Conservation (phyloP, 495 filamentous ascomycete species). For the Tuber microsphaerosporum region DNA sequence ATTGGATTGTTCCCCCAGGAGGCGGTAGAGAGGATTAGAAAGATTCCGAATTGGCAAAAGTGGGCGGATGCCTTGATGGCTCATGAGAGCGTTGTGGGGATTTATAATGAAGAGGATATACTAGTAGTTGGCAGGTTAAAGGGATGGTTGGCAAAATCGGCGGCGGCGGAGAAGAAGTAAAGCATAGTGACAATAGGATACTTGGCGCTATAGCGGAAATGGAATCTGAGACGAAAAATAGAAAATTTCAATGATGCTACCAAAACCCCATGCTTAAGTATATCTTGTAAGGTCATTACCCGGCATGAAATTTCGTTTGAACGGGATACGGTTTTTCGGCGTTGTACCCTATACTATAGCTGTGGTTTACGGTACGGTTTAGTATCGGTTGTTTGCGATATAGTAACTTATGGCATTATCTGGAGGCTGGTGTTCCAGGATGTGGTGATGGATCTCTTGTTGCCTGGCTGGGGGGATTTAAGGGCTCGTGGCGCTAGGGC, state of each 20-base stretch:
- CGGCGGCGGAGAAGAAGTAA: background rate
- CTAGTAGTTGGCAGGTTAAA: conserved; percentile 42
- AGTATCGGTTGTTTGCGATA: too few species aligned
- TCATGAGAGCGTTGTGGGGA: conserved; percentile 61
- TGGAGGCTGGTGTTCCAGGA: too few species aligned
- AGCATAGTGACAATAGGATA: background rate
- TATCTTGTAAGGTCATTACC: too few species aligned
- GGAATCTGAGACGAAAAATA: background rate
- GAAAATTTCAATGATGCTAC: background rate
- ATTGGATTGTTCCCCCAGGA: conserved; percentile 49
- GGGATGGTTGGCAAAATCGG: conserved; percentile 42
- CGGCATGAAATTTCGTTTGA: too few species aligned
- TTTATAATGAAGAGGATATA: conserved; percentile 53
- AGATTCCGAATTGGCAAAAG: conserved; percentile 54
- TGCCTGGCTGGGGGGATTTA: too few species aligned
- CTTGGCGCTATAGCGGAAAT: background rate
- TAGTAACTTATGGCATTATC: too few species aligned
- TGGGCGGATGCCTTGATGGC: conserved; percentile 59
- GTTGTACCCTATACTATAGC: too few species aligned
- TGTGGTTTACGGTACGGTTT: too few species aligned
- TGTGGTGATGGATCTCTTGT: too few species aligned
- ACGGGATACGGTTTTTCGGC: too few species aligned
- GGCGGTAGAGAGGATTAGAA: conserved; percentile 48
- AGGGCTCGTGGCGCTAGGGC: too few species aligned
- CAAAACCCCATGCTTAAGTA: too few species aligned